Evolutionary conservation across 192 early-diverging fungal species (phyloP).

Genomic region (Coemansia furcata): DNA sequence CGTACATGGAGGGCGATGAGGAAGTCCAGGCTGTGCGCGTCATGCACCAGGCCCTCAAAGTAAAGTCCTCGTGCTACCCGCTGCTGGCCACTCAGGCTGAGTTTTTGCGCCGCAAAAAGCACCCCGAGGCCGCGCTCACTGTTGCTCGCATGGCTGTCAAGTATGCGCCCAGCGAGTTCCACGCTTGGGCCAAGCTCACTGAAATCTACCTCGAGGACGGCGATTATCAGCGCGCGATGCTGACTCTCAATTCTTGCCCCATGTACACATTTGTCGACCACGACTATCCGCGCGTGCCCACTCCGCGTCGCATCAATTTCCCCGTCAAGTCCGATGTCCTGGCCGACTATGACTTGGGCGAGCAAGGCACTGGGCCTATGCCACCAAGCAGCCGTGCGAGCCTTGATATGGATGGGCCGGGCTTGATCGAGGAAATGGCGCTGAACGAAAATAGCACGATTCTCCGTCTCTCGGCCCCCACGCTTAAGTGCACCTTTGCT

Average conservation of each 20-base stretch:
- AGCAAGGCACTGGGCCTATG: constrained; percentile 27
- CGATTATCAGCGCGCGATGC: constrained; percentile 79
- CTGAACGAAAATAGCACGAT: constrained; percentile 59
- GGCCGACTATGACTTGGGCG: constrained; percentile 48
- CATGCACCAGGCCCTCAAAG: constrained; percentile 79
- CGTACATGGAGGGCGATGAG: constrained; percentile 80
- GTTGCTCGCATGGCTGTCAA: constrained; percentile 93
- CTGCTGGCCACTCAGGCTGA: constrained; percentile 88
- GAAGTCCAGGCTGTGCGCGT: constrained; percentile 92
- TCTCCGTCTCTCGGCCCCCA: constrained; percentile 80
- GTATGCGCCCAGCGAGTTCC: constrained; percentile 91
- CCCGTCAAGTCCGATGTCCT: constrained; percentile 81
- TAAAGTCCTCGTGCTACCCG: constrained; percentile 72
- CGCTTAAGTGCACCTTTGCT: constrained; percentile 91
- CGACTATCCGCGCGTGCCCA: constrained; percentile 88
- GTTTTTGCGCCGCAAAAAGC: constrained; percentile 77
- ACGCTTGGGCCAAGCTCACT: constrained; percentile 93
- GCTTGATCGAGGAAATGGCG: constrained; percentile 36
- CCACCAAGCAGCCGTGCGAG: constrained; percentile 29
- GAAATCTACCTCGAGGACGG: constrained; percentile 86
- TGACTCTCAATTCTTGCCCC: constrained; percentile 96
- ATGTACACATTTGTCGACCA: constrained; percentile 94
- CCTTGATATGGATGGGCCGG: constrained; percentile 38
- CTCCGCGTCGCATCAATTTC: constrained; percentile 83
- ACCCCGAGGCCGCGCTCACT: constrained; percentile 74